phyloP scores from a whole-genome alignment of 1,139 yeast genomes.

The Wickerhamiella infanticola region DNA sequence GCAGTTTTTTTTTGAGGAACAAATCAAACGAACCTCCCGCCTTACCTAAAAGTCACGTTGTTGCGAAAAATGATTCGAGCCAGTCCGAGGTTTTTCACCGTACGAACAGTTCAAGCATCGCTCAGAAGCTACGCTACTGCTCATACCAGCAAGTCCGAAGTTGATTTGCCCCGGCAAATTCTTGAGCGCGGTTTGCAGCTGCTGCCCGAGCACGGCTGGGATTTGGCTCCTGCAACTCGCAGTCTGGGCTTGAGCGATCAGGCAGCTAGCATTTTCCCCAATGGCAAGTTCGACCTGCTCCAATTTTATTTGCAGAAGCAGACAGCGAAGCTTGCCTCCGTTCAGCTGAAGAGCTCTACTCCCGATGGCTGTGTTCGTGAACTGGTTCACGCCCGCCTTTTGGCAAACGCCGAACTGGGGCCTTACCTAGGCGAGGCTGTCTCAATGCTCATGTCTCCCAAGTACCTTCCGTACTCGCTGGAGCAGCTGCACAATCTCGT shows the following conservation, averaged over 20 bases:
- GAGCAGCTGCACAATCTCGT: constrained; percentile 59
- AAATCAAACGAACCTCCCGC: too few species aligned
- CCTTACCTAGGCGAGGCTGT: constrained; percentile 30
- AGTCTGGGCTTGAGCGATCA: constrained; percentile 52
- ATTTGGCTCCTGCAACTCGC: constrained; percentile 43
- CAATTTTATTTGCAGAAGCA: constrained; percentile 47
- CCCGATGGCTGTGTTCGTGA: constrained; percentile 25
- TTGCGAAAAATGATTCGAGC: too few species aligned
- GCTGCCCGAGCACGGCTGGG: constrained; percentile 62
- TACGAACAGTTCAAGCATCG: too few species aligned
- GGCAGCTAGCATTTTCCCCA: constrained; percentile 45
- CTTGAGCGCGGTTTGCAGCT: constrained; percentile 33
- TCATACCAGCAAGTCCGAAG: too few species aligned
- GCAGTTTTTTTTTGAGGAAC: too few species aligned
- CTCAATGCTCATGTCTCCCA: constrained; percentile 32
- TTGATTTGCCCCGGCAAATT: constrained; percentile 18
- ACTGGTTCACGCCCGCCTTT: constrained; percentile 45
- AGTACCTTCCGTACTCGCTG: constrained; percentile 39
- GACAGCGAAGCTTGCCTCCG: constrained; percentile 20
- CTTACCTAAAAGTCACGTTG: too few species aligned
- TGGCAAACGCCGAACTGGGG: constrained; percentile 42
- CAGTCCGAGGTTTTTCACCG: too few species aligned
- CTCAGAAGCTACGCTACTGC: too few species aligned
- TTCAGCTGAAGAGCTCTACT: constrained; percentile 17
- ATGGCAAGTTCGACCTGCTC: constrained; percentile 45